Evolutionary conservation across 495 filamentous ascomycete genomes (phyloP).

Genomic region (Melanomma pulvis-pyrius): DNA sequence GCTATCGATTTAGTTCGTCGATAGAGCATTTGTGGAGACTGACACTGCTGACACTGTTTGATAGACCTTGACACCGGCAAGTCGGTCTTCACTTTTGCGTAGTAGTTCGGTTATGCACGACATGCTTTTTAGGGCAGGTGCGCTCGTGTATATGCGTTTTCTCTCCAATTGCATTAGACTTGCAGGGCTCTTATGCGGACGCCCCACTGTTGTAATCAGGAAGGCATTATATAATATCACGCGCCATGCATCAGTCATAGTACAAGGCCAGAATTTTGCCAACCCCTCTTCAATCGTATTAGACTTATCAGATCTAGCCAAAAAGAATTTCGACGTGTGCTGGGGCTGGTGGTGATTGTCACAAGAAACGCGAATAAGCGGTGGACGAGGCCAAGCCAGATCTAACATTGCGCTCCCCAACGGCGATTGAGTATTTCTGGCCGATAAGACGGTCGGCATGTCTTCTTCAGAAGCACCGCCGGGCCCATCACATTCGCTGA

Average conservation of each 20-base stretch:
- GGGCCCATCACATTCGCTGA: neutral
- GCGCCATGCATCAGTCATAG: neutral
- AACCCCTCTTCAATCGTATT: neutral
- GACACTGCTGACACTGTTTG: neutral
- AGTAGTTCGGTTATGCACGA: constrained; percentile 17
- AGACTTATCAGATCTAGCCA: neutral
- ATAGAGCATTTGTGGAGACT: too few relatives aligned
- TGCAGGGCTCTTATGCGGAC: neutral
- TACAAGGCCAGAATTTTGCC: neutral
- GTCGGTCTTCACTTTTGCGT: neutral
- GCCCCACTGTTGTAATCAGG: constrained; percentile 13
- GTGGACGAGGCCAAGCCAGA: neutral
- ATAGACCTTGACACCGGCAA: constrained; percentile 4
- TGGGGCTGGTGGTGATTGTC: neutral
- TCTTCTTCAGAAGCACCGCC: neutral
- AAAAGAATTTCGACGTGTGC: neutral
- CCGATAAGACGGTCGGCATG: neutral
- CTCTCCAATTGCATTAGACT: neutral
- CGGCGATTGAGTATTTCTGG: neutral
- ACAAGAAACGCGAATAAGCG: neutral
- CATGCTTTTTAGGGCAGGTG: neutral
- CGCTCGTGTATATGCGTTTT: neutral
- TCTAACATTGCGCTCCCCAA: neutral
- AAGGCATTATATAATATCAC: constrained; percentile 10
- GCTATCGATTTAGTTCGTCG: too few relatives aligned